Base-by-base conservation (phyloP, 352 stramenopile species). In the Globisporangium parvum region DNA sequence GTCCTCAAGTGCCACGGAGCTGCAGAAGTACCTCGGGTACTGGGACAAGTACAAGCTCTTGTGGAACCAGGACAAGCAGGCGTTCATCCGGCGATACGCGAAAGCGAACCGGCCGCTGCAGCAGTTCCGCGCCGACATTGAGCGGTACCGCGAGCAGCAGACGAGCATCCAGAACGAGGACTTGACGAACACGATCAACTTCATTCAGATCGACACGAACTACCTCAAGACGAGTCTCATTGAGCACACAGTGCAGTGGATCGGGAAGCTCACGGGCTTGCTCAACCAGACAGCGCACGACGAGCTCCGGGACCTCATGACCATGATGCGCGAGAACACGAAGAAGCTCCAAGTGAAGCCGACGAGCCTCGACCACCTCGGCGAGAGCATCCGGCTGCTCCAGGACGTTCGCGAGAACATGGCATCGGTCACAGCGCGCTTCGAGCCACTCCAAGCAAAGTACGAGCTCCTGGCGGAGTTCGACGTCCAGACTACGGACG, bases 11-110 rank as follows among this genome's bases (percentile, higher is more conserved):
- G 88, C 89, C 3, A 97, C 91, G 6, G 88, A 97, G 57, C 63
- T 98, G 6, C 89, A 98, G 63, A 98, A 97, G 63, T 97, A 98
- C 59, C 69, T 98, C 18, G 88, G 87, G 17, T 98, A 98, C 63
- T 97, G 91, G 91, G 89, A 98, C 61, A 97, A 97, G 70, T 97
- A 96, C 73, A 96, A 93, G 42, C 61, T 94, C 18, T 65, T 98
- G 0, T 97, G 90, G 91, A 95, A 97, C 48, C 93, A 97, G 67
- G 89, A 97, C 69, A 97, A 97, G 59, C 91, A 97, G 58, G 91
- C 89, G 1, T 98, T 97, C 57, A 97, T 98, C 64, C 86, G 88
- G 41, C 87, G 90, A n/a, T 98, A 98, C 44, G 92, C 91, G 41
- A 98, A 98, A 65, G 89, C 91, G 6, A 97, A 97, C 57, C 72